These are phyloP conservation scores for Pythium brachiatum DNA, from an alignment of 352 stramenopile genomes.

Conservation along the genomic window DNA sequence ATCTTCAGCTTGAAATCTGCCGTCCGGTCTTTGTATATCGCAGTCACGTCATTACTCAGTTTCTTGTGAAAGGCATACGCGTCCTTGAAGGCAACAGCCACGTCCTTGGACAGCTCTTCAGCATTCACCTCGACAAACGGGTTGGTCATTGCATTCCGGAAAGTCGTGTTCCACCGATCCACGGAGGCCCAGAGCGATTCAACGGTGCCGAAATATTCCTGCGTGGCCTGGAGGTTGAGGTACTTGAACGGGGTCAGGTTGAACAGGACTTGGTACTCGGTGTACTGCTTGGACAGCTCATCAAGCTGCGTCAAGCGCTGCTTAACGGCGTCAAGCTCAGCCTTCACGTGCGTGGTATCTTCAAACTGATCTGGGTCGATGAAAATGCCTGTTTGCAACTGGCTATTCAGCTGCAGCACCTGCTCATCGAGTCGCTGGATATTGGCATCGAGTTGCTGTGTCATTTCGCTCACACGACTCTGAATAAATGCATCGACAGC, in stretches of 20 bases:
- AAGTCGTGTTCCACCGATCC: constrained; percentile 87
- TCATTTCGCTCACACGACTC: constrained; percentile 89
- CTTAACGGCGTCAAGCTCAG: constrained; percentile 78
- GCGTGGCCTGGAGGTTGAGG: constrained; percentile 81
- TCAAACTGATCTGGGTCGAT: constrained; percentile 88
- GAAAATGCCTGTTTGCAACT: constrained; percentile 85
- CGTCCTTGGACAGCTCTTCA: constrained; percentile 87
- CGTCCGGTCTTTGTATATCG: constrained; percentile 83
- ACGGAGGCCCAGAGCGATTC: constrained; percentile 84
- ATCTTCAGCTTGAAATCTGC: constrained; percentile 91
- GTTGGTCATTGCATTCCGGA: constrained; percentile 70
- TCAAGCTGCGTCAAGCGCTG: constrained; percentile 82
- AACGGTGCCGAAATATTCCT: constrained; percentile 85
- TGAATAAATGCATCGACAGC: constrained; percentile 85
- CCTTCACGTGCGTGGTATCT: constrained; percentile 75
- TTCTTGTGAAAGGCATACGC: constrained; percentile 91
- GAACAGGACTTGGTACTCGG: constrained; percentile 91
- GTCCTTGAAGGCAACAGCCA: constrained; percentile 86
- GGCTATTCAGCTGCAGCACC: constrained; percentile 77
- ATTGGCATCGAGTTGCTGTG: constrained; percentile 88
- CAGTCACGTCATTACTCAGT: constrained; percentile 88
- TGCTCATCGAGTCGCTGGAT: constrained; percentile 92
- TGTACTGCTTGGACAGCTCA: constrained; percentile 90
- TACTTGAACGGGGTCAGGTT: constrained; percentile 89
- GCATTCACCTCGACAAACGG: constrained; percentile 87